These are phyloP conservation scores for Maudiozyma barnettii DNA, from an alignment of 805 yeast species.

Conservation along the genomic window DNA sequence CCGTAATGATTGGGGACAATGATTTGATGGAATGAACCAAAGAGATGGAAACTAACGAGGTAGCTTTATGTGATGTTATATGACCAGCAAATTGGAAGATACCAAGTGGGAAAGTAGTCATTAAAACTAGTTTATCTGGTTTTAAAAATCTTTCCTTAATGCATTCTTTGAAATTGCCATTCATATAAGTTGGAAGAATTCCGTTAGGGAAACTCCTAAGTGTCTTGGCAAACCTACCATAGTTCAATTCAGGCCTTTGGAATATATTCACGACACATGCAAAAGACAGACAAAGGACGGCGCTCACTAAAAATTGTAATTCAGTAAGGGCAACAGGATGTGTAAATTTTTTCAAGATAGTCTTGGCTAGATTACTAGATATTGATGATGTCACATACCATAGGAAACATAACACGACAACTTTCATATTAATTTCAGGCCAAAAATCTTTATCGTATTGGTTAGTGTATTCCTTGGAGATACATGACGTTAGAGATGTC, in stretches of 20 bases:
- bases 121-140: constrained; percentile 45
- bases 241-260: constrained; percentile 34
- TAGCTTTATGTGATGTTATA: constrained; percentile 84
- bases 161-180: constrained; percentile 24
- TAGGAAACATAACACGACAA: constrained; percentile 48
- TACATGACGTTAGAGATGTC: not conserved
- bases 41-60: constrained; percentile 85
- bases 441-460: constrained; percentile 5
- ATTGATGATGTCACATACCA: constrained; percentile 82
- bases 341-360: constrained; percentile 56
- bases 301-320: constrained; percentile 72
- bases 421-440: constrained; percentile 33
- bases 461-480: not conserved
- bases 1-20: constrained; percentile 81
- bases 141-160: constrained; percentile 36
- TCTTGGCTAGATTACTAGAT: constrained; percentile 72
- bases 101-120: constrained; percentile 88
- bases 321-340: constrained; percentile 88
- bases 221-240: constrained; percentile 9
- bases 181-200: constrained; percentile 26
- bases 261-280: constrained; percentile 32
- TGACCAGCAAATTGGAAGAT: constrained; percentile 89
- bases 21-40: constrained; percentile 92
- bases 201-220: constrained; percentile 27
- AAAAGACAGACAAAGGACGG: constrained; percentile 44